These are phyloP conservation scores for Wickerhamiella pararugosa DNA, from an alignment of 1,139 yeast species.

Conservation along the genomic window DNA sequence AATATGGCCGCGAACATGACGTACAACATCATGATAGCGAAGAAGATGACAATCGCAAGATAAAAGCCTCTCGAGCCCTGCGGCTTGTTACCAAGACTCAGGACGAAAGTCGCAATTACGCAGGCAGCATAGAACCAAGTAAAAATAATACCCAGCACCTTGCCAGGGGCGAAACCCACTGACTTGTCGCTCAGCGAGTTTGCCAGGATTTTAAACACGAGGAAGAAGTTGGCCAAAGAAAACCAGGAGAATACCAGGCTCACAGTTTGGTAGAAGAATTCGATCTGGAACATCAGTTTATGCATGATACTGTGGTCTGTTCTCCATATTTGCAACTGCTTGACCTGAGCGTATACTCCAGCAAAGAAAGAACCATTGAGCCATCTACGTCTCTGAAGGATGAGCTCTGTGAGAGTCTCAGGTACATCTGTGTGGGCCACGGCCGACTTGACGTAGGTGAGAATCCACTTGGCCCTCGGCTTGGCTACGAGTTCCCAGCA, in stretches of 20 bases:
- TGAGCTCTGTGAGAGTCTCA: slow-evolving; percentile 52
- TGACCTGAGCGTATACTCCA: slow-evolving; percentile 59
- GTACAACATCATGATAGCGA: slow-evolving; percentile 83
- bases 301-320: slow-evolving; percentile 50
- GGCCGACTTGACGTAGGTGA: slow-evolving; percentile 61
- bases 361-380: slow-evolving; percentile 76
- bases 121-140: slow-evolving; percentile 84
- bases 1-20: slow-evolving; percentile 81
- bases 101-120: slow-evolving; percentile 75
- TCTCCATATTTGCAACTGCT: slow-evolving; percentile 56
- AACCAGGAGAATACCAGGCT: slow-evolving; percentile 66
- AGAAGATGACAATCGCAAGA: slow-evolving; percentile 69
- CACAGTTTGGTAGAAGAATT: slow-evolving; percentile 53
- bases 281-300: slow-evolving; percentile 48
- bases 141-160: slow-evolving; percentile 61
- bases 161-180: slow-evolving; percentile 53
- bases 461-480: slow-evolving; percentile 40
- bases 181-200: slow-evolving; percentile 45
- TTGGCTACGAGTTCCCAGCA: slow-evolving; percentile 79
- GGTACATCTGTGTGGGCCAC: slow-evolving; percentile 80
- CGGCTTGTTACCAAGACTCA: slow-evolving; percentile 90
- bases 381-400: slow-evolving; percentile 73
- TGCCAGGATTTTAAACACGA: slow-evolving; percentile 64
- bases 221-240: slow-evolving; percentile 58
- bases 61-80: slow-evolving; percentile 79